These are phyloP conservation scores for Incumbomyces lentus DNA, from an alignment of 2,329 filamentous ascomycete genomes.

Conservation along the genomic window DNA sequence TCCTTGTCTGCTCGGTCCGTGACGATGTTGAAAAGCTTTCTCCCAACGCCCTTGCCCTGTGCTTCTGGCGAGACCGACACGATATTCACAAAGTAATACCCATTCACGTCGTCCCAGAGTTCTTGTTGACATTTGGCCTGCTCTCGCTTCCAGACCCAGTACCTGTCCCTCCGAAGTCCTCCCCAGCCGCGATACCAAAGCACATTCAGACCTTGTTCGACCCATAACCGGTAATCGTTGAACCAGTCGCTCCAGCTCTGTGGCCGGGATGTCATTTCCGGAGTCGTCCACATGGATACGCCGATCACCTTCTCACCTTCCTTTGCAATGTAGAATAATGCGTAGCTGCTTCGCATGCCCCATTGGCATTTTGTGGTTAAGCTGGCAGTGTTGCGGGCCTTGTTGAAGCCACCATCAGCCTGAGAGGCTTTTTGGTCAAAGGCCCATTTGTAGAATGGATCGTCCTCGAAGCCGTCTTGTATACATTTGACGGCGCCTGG, in stretches of 20 bases:
- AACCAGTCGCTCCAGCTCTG: constrained; percentile 53
- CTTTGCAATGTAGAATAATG: constrained; percentile 60
- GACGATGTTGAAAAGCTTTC: constrained; percentile 53
- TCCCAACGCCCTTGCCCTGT: constrained; percentile 58
- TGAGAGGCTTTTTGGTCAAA: constrained; percentile 35
- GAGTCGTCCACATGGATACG: constrained; percentile 62
- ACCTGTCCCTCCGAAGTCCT: constrained; percentile 55
- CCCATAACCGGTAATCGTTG: constrained; percentile 56
- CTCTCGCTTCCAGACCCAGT: constrained; percentile 61
- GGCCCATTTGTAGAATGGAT: constrained; percentile 58
- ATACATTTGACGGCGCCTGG: constrained; percentile 54
- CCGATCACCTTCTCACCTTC: constrained; percentile 48
- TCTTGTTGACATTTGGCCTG: constrained; percentile 52
- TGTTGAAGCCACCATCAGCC: constrained; percentile 41
- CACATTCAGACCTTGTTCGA: constrained; percentile 57
- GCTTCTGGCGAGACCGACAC: constrained; percentile 56
- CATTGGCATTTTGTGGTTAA: constrained; percentile 57
- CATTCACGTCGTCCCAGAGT: constrained; percentile 55
- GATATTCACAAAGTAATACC: constrained; percentile 70
- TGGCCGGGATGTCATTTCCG: constrained; percentile 37
- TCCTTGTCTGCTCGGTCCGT: constrained; percentile 54
- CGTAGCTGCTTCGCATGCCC: constrained; percentile 52
- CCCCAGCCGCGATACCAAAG: constrained; percentile 54
- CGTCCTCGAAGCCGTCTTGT: constrained; percentile 55
- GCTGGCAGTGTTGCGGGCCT: constrained; percentile 51